Evolutionary conservation across 1,139 yeast species (phyloP), one percentile per base, ranked within the genome.

Genomic region (Candida anutae): DNA sequence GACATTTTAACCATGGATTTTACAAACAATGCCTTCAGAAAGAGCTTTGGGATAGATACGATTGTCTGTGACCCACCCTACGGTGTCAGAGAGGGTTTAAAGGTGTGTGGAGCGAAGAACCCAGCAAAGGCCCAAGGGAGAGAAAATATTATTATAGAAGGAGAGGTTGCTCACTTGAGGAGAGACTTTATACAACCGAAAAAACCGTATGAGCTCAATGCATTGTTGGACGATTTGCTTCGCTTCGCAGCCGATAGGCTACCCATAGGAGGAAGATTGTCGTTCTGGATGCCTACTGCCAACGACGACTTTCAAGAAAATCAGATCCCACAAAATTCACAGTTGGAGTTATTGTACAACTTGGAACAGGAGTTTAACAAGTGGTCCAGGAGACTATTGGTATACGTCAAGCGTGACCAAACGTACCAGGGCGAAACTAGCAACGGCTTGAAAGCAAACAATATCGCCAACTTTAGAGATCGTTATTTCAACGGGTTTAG

Each of bases 271-370:
- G 95, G 96, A 0, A 60, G 97, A 36, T 61, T 90, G 21, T 84
- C 94, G 15, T 88, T 87, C 50, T 90, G 99, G 99, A 84, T 90
- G 94, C 99, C 99, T 0, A 82, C 94, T 1, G 94, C 96, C 2
- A 87, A 87, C 47, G 95, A 84, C 41, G 94, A 84, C 38, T 77
- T 75, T 40, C 77, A 77, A 34, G 63, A 60, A n/a, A 74, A 82
- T 20, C 65, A 73, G 32, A 76, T 88, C 22, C 97, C 97, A 2
- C 76, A 77, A 41, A 95, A 90, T 52, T 67, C 73, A 33, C 74
- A 71, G 27, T 54, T 90, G 33, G 81, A 82, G 46, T 60, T 87
- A 37, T 54, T 79, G 25, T 77, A 83, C 42, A 76, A 78, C 37
- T 65, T 94, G 38, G 88, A 81, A 22, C 99, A 90, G 49, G 85